Conservation (phyloP, 176 grass and related monocot genomes). For the Leersia perrieri region DNA sequence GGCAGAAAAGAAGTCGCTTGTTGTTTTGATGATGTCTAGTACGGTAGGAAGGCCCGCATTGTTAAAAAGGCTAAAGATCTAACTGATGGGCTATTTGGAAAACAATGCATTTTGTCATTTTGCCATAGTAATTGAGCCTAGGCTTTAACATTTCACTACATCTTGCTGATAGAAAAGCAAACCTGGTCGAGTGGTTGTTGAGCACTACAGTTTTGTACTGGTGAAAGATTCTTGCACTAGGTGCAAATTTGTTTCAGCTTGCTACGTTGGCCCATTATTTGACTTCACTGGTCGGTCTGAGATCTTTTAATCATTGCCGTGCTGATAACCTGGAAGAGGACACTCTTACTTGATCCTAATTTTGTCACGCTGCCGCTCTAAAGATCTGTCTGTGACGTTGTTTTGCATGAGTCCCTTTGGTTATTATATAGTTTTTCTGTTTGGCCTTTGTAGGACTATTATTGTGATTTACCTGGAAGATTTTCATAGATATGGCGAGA, state of each 20-base stretch:
- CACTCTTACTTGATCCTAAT: not conserved
- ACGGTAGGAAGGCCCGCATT: not conserved
- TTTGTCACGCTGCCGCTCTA: not conserved
- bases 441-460: not conserved
- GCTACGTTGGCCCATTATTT: not conserved
- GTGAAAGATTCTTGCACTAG: conserved; percentile 3
- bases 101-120: not conserved
- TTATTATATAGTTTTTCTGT: not conserved
- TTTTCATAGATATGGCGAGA: not conserved
- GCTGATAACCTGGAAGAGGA: not conserved
- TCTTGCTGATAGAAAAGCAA: conserved; percentile 12
- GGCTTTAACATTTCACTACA: not conserved
- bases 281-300: not conserved
- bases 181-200: not conserved
- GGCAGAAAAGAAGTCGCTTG: not conserved
- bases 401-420: not conserved
- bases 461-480: not conserved
- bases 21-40: conserved; percentile 21
- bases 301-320: not conserved
- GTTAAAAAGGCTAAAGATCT: conserved; percentile 5
- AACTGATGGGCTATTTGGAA: not conserved
- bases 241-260: not conserved
- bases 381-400: not conserved
- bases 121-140: not conserved
- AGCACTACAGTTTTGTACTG: not conserved